Conservation (phyloP, 495 filamentous ascomycete genomes). For the Neurospora intermedia region DNA sequence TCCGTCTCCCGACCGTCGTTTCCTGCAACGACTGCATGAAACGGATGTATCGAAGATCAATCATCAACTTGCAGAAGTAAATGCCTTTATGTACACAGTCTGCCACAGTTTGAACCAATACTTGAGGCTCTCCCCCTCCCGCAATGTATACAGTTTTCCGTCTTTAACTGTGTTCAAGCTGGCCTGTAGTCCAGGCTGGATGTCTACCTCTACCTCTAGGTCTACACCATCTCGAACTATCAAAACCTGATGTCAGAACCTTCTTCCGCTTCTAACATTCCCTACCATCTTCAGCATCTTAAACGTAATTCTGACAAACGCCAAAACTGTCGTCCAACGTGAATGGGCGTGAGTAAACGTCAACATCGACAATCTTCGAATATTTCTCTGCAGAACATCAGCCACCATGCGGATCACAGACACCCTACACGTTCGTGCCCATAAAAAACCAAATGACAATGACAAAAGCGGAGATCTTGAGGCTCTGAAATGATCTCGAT, state of each 20-base stretch:
- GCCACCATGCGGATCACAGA: neutral
- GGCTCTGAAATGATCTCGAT: neutral
- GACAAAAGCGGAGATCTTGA: neutral
- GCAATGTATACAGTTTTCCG: neutral
- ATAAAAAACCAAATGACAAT: neutral
- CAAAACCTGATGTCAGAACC: neutral
- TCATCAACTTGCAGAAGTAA: neutral
- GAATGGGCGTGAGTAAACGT: neutral
- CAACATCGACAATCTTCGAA: neutral
- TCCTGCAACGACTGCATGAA: neutral
- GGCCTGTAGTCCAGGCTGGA: neutral
- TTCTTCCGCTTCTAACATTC: neutral
- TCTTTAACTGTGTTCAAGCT: neutral
- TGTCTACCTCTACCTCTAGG: neutral
- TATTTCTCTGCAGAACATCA: neutral
- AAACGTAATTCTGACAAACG: neutral
- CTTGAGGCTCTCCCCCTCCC: neutral
- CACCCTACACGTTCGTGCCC: neutral
- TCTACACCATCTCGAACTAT: neutral
- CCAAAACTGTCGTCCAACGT: neutral
- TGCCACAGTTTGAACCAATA: neutral
- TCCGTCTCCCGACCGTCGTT: neutral
- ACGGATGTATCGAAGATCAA: neutral
- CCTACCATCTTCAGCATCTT: neutral
- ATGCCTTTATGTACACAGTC: neutral